Conservation (phyloP, 1,284 basidiomycete genomes). For the Boletus holoroseus region DNA sequence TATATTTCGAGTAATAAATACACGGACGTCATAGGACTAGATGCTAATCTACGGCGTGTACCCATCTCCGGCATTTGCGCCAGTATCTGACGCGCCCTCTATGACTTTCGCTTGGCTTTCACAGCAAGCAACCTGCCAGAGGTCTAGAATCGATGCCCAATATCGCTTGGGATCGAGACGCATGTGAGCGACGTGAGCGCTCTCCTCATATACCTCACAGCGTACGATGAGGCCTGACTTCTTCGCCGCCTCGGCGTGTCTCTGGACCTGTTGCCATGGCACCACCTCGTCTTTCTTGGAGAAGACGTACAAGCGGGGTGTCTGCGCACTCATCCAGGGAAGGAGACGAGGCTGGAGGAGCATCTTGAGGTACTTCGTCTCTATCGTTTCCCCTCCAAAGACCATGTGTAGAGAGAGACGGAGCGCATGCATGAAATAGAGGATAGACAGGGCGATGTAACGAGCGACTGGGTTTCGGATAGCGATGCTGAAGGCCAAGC, state of each 20-base stretch:
- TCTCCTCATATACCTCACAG: conserved; percentile 42
- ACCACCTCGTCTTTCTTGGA: conserved; percentile 48
- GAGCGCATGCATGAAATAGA: conserved; percentile 26
- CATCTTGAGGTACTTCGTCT: conserved; percentile 27
- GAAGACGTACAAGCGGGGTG: conserved; percentile 51
- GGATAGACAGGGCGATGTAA: conserved; percentile 18
- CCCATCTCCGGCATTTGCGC: background rate
- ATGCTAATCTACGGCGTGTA: background rate
- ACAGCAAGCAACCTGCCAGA: conserved; percentile 25
- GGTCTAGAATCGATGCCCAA: conserved; percentile 21
- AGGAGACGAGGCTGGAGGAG: conserved; percentile 37
- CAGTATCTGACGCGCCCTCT: background rate
- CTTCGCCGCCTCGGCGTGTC: conserved; percentile 38
- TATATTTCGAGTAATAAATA: background rate
- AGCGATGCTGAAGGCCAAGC: conserved; percentile 39
- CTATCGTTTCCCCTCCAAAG: conserved; percentile 18
- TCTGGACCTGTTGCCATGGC: conserved; percentile 38
- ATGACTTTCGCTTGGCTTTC: background rate
- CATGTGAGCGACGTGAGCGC: conserved; percentile 53
- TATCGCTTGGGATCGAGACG: conserved; percentile 40
- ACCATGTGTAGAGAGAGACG: conserved; percentile 7
- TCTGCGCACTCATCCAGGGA: conserved; percentile 41
- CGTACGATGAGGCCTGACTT: conserved; percentile 36
- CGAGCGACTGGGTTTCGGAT: conserved; percentile 37
- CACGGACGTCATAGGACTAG: background rate